These are phyloP conservation scores for Pleurotus djamor DNA, from an alignment of 768 basidiomycete genomes.

Conservation along the genomic window DNA sequence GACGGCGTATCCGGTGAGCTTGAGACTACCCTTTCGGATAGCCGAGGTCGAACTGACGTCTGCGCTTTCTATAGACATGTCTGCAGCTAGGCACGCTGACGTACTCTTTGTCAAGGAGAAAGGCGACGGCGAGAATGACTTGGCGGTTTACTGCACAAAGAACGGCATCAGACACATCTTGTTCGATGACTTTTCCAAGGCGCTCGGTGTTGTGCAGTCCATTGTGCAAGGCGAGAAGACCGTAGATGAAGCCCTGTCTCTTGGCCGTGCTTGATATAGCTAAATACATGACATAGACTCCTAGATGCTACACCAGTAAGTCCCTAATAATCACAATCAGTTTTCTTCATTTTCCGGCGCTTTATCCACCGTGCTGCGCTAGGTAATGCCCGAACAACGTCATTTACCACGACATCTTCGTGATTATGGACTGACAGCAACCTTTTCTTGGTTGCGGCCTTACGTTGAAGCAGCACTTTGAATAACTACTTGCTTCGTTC, in stretches of 20 bases:
- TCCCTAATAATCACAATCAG: background rate
- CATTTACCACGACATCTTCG: too few relatives aligned
- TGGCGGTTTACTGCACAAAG: conserved; percentile 77
- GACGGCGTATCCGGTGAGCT: conserved; percentile 90
- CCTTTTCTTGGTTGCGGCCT: too few relatives aligned
- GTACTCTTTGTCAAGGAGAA: conserved; percentile 93
- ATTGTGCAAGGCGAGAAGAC: conserved; percentile 74
- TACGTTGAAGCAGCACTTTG: too few relatives aligned
- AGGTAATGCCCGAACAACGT: too few relatives aligned
- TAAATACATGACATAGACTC: background rate
- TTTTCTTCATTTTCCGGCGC: background rate
- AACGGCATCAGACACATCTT: conserved; percentile 79
- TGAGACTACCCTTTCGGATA: background rate
- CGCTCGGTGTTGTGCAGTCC: conserved; percentile 55
- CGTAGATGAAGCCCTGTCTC: conserved; percentile 40
- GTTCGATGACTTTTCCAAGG: conserved; percentile 70
- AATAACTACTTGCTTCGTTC: too few relatives aligned
- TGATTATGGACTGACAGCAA: too few relatives aligned
- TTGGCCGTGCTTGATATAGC: background rate
- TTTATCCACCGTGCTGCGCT: too few relatives aligned
- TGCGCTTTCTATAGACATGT: conserved; percentile 60
- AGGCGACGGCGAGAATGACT: conserved; percentile 76
- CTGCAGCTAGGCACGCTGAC: conserved; percentile 91
- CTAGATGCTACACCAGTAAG: background rate
- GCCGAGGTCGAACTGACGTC: background rate